Evolutionary conservation across 768 basidiomycete genomes (phyloP), one percentile per base, ranked within the genome.

Genomic region (Phylloporus sp.): DNA sequence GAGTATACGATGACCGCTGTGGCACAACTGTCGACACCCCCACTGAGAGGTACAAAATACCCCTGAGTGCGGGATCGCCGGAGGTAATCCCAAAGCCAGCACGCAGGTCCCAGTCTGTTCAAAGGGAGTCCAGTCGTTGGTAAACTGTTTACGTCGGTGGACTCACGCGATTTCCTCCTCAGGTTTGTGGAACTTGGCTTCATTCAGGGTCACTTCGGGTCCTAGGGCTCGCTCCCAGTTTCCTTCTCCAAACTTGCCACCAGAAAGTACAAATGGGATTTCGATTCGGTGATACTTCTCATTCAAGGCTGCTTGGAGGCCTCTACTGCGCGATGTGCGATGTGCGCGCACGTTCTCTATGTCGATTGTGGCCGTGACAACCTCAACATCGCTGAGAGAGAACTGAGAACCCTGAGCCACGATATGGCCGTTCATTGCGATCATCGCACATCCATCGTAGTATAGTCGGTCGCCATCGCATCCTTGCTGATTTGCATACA

Each of bases 71-170:
- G 78, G 6, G 95, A 98, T 39, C 97, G 84, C 32, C 97, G 80
- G 27, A 99, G 82, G 64, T 98, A 99, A 66, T 99, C 97, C 97
- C 97, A 99, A n/a, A 99, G 76, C 97, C 97, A 99, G 65, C 97
- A 98, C 15, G 95, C 97, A 7, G 97, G 97, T 5, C 97, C 97
- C 3, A 98, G 74, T 3, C 95, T 97, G 55, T 24, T 13, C 6
- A 16, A 38, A 24, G 1, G 23, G 46, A 18, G n/a, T 43, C 53
- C 18, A 59, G 42, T 38, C 27, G 27, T 35, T 2, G 12, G 1
- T 12, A 28, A 20, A 20, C 26, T 40, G 4, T 6, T 5, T 16
- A 26, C 13, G 16, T 15, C 3, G 34, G 32, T 12, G 39, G 39
- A 52, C 91, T 59, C 63, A 97, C 97, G 97, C 95, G 52, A 98